Conservation (phyloP, 2,329 filamentous ascomycete genomes). For the Diaporthe caulivora region DNA sequence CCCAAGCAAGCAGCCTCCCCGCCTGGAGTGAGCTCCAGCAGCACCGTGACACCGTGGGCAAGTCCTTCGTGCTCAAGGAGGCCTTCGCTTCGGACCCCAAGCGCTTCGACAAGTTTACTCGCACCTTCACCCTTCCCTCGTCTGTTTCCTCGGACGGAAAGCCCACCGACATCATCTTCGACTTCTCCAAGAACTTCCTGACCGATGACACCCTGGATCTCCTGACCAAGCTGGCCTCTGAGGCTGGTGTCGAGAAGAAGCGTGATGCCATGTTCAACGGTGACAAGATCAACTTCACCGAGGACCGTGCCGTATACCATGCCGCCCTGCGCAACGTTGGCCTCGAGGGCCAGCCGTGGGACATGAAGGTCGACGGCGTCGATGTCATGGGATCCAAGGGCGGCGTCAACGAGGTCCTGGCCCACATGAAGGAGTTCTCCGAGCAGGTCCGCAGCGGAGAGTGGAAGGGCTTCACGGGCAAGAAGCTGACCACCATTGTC, state of each 20-base stretch:
- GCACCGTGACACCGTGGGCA: slow-evolving; percentile 88
- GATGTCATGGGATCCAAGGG: slow-evolving; percentile 92
- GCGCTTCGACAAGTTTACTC: slow-evolving; percentile 91
- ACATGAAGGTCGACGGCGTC: slow-evolving; percentile 86
- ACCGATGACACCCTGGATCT: slow-evolving; percentile 91
- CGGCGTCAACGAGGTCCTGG: slow-evolving; percentile 88
- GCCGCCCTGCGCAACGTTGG: slow-evolving; percentile 90
- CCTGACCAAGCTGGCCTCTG: slow-evolving; percentile 89
- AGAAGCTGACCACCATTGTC: slow-evolving; percentile 96
- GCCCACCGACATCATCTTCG: slow-evolving; percentile 89
- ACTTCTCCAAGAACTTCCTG: slow-evolving; percentile 99
- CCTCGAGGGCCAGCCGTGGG: slow-evolving; percentile 68
- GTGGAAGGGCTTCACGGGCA: slow-evolving; percentile 98
- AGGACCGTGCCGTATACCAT: slow-evolving; percentile 96
- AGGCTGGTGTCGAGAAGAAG: slow-evolving; percentile 91
- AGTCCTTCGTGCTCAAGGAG: slow-evolving; percentile 92
- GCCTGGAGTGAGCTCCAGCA: slow-evolving; percentile 93
- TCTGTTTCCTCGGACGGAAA: slow-evolving; percentile 68
- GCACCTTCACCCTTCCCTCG: slow-evolving; percentile 85
- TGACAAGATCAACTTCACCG: slow-evolving; percentile 99
- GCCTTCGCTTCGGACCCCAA: slow-evolving; percentile 89
- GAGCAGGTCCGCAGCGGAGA: slow-evolving; percentile 93
- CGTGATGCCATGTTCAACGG: slow-evolving; percentile 98
- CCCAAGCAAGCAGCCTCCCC: slow-evolving; percentile 86
- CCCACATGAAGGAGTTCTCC: slow-evolving; percentile 99